Evolutionary conservation across 2,329 filamentous ascomycete species (phyloP).

Genomic region (Aspergillus hortae): DNA sequence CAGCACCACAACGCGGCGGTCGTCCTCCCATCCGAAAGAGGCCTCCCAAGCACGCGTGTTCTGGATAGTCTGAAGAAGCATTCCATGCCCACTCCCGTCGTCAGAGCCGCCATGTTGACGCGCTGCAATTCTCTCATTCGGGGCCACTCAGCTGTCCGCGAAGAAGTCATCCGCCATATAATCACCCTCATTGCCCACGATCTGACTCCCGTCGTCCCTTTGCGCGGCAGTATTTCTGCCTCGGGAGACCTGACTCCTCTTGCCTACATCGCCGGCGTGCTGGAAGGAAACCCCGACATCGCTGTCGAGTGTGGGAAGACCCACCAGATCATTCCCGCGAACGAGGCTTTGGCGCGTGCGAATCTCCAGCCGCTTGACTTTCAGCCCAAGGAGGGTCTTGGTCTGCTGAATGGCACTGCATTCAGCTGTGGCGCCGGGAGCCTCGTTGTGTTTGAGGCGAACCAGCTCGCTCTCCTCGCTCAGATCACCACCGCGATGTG

Average conservation of each 20-base stretch:
- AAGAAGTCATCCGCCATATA: constrained; percentile 17
- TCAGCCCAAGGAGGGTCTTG: constrained; percentile 51
- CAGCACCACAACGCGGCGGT: constrained; percentile 48
- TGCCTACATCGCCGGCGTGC: constrained; percentile 31
- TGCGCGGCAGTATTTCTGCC: constrained; percentile 36
- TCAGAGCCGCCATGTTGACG: constrained; percentile 53
- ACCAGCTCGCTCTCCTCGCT: constrained; percentile 51
- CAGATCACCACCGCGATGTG: constrained; percentile 61
- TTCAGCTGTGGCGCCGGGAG: constrained; percentile 44
- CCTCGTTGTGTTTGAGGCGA: constrained; percentile 51
- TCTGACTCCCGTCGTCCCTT: constrained; percentile 31
- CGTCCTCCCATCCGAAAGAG: constrained; percentile 28
- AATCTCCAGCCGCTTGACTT: constrained; percentile 35
- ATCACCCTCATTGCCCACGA: constrained; percentile 13
- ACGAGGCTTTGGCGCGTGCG: constrained; percentile 29
- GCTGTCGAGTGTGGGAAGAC: constrained; percentile 20
- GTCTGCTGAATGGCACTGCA: constrained; percentile 52
- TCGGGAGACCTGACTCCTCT: constrained; percentile 37
- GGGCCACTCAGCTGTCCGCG: constrained; percentile 52
- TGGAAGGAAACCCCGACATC: constrained; percentile 39
- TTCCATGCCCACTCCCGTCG: constrained; percentile 49
- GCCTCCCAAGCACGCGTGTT: background rate
- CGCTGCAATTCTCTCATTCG: constrained; percentile 54
- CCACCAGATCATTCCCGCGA: constrained; percentile 22
- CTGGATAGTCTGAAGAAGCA: constrained; percentile 20